Base-by-base conservation (phyloP, 192 early-diverging fungal species). In the Gonapodya sp. region DNA sequence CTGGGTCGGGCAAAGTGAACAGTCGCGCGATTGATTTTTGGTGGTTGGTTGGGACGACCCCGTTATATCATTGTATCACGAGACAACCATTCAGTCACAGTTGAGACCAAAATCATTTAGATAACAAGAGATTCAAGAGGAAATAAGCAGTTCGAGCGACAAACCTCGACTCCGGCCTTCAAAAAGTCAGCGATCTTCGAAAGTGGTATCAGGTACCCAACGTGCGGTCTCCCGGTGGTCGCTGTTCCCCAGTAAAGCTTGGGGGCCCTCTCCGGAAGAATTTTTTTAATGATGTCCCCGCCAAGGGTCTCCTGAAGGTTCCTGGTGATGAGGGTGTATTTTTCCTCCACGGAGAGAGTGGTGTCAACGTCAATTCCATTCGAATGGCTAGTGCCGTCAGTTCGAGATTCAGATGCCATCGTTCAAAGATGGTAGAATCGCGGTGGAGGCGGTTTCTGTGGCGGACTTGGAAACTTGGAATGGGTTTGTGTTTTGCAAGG, bases 211-310 rank as follows among this genome's bases (percentile, higher is more conserved):
- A 96, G 97, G 91, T 99, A 99, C 79, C 94, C 97, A 84, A 99
- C 89, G 84, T 99, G 97, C 35, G 96, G 96, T 83, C 91, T 94
- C 35, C 97, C 96, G 16, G 97, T 99, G 0, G 96, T 91, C 34
- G 97, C 97, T 18, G 96, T 97, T 34, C 97, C 97, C 96, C 96
- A 98, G 93, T 98, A 98, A 81, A 98, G 86, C 80, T 91, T 94
- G 73, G 97, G 84, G 85, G 96, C 95, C 79, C 97, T 91, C 86
- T 97, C 95, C 1, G 85, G 86, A 35, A 99, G 91, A 79, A 94
- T 89, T 79, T 93, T 87, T 82, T 94, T 92, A 36, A 99, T 92
- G 84, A 95, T 90, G 64, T 95, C 95, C 31, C 86, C 93, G 80
- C 96, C 96, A 34, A 99, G 89, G 30, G 93, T 92, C 82, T 99